phyloP scores from a whole-genome alignment of 2,329 filamentous ascomycete genomes.

The Aspergillus brunneoviolaceus region DNA sequence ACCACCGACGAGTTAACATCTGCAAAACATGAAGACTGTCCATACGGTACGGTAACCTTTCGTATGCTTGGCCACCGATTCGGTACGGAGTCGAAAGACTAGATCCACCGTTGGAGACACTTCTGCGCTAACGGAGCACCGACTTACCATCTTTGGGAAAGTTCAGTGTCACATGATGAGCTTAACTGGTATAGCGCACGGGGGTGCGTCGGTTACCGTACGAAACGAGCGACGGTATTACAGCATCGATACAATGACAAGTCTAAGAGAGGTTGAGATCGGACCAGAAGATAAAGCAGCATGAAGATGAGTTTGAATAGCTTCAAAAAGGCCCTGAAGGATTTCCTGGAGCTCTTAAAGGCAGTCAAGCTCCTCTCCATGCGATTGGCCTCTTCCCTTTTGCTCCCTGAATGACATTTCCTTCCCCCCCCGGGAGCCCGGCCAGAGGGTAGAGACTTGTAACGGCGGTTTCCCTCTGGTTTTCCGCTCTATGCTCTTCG shows the following conservation, averaged over 20 bases:
- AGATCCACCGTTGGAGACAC: slow-evolving; percentile 7
- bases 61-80: neutral
- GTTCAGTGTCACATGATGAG: slow-evolving; percentile 11
- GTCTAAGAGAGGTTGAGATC: slow-evolving; percentile 13
- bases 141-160: slow-evolving; percentile 1
- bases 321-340: slow-evolving; percentile 19
- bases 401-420: slow-evolving; percentile 6
- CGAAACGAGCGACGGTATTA: slow-evolving; percentile 11
- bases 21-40: neutral
- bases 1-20: neutral
- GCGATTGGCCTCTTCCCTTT: slow-evolving; percentile 9
- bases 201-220: slow-evolving; percentile 12
- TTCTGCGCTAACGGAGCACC: neutral
- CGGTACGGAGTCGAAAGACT: slow-evolving; percentile 4
- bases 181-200: slow-evolving; percentile 6
- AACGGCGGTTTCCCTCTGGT: slow-evolving; percentile 19
- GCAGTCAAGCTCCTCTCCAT: neutral
- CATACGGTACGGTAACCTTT: neutral
- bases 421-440: slow-evolving; percentile 15
- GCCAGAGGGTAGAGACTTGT: slow-evolving; percentile 19
- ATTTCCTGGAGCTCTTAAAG: neutral
- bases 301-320: slow-evolving; percentile 17
- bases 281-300: slow-evolving; percentile 11
- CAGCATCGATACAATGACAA: slow-evolving; percentile 20
- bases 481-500: slow-evolving; percentile 7